Evolutionary conservation across 2,329 filamentous ascomycete species (phyloP), one percentile per base, ranked within the genome.

Genomic region (Colletotrichum nymphaeae): DNA sequence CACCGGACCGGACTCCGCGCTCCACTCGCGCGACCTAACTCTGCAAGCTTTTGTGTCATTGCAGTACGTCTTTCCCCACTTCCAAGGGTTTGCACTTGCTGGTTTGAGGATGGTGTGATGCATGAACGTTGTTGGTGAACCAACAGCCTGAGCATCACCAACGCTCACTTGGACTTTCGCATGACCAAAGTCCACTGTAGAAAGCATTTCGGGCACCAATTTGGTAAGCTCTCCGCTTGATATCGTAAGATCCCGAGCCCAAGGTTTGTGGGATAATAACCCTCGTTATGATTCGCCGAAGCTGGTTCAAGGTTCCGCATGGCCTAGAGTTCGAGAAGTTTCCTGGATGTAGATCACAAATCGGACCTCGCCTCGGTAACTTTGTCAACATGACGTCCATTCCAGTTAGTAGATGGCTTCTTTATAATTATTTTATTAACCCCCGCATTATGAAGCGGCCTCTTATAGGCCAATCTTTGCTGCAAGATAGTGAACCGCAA

Each of bases 401-500:
- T 35, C 32, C 1, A 5, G 11, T 11, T 35, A 35, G 11, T 5
- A 0, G 32, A 35, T 12, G 32, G 32, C 32, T 35, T 35, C 8
- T 12, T 35, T 35, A 12, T 12, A 2, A 12, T 35, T 35, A 1
- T 35, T 12, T 0, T 12, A 12, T 35, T 5, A 1, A 35, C 32
- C 32, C 32, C 11, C 32, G 32, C 32, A 1, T 5, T 35, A 35
- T 35, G 32, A 30, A 5, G 24, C 5, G 16, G 30, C 37, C 6
- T n/a, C 12, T 37, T 3, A 28, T 58, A 62, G 14, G 0, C 60
- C 70, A 8, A 57, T 65, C 22, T 65, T 65, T 26, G 28, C 59
- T 2, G 66, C 70, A 1, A 65, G 55, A 28, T 69, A 73, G 7
- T 65, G 53, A n/a, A 56, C 60, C 4, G 58, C 70, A 16, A 60